Evolutionary conservation across 2,329 filamentous ascomycete genomes (phyloP).

Genomic region (Drechslerella dactyloides): DNA sequence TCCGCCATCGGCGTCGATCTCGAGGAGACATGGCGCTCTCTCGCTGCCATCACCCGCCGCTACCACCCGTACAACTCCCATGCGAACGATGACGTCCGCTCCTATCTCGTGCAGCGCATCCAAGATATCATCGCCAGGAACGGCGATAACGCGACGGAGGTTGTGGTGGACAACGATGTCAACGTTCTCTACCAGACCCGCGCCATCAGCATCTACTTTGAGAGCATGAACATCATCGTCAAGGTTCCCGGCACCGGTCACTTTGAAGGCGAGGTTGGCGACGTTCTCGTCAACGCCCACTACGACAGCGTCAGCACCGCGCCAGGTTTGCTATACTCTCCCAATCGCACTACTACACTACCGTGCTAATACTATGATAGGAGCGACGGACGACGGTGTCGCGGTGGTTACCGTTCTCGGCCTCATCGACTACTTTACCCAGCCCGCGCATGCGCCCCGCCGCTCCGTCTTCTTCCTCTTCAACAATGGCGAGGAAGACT

Average conservation of each 20-base stretch:
- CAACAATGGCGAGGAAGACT: constrained; percentile 97
- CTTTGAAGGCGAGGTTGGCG: constrained; percentile 75
- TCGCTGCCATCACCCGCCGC: constrained; percentile 72
- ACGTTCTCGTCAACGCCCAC: constrained; percentile 91
- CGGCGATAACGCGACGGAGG: constrained; percentile 58
- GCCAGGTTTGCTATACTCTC: constrained; percentile 63
- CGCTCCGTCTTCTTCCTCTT: constrained; percentile 79
- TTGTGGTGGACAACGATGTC: constrained; percentile 74
- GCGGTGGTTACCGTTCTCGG: constrained; percentile 87
- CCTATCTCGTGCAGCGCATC: constrained; percentile 76
- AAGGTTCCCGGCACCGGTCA: constrained; percentile 86
- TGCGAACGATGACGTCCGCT: constrained; percentile 78
- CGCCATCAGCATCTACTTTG: constrained; percentile 74
- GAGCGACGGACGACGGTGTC: constrained; percentile 91
- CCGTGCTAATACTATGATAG: constrained; percentile 28
- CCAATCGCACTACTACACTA: background rate
- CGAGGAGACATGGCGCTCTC: constrained; percentile 83
- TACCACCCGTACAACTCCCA: constrained; percentile 91
- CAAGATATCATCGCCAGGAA: constrained; percentile 68
- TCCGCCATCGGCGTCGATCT: constrained; percentile 71
- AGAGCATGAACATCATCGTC: constrained; percentile 88
- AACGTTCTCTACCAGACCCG: constrained; percentile 73
- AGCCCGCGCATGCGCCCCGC: constrained; percentile 60
- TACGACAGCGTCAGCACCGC: constrained; percentile 93
- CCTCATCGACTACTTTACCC: constrained; percentile 82